Evolutionary conservation across 108 stramenopile species (phyloP), one percentile per base, ranked within the genome.

Genomic region (Licmophora abbreviata): DNA sequence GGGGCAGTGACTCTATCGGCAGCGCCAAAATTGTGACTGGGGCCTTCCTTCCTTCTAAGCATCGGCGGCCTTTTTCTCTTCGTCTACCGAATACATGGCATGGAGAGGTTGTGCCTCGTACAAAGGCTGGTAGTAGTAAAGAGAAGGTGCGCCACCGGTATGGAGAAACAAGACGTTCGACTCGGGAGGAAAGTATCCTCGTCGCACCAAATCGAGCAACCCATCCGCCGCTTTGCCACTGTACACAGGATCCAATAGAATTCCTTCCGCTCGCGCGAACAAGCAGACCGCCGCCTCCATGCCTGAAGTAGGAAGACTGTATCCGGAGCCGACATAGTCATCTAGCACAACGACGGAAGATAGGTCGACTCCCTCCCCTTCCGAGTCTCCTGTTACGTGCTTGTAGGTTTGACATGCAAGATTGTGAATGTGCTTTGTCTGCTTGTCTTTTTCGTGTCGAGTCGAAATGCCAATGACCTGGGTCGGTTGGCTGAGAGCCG

Each of bases 201-300:
- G 31, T 29, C 64, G 52, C 17, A 52, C 53, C 45, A 61, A 56
- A 29, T 61, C 70, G 40, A 71, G 56, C 41, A 66, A 38, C 25
- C 70, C 70, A 2, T 64, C 70, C 12, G 60, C 64, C 8, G 59
- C 61, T 44, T 71, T 71, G 15, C 52, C 70, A 7, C 51, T 43
- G 45, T 71, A 71, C 5, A 71, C 64, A 34, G 64, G 70, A 51
- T 71, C 70, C 14, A 71, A 34, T 31, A 71, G 34, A 1, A 66
- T 50, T 5, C 65, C 59, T 47, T 71, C 70, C 9, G 30, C 14
- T 6, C 51, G 50, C 4, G 69, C 69, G 44, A 71, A 65, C 27
- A 61, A 17, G 4, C 44, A 47, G n/a, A 71, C 58, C 0, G 70
- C 70, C 32, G 66, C 65, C 17, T 42, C 50, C 54, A 60, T 71